Evolutionary conservation across 2,329 filamentous ascomycete species (phyloP), one percentile per base, ranked within the genome.

Genomic region (Botrytis pseudocinerea): DNA sequence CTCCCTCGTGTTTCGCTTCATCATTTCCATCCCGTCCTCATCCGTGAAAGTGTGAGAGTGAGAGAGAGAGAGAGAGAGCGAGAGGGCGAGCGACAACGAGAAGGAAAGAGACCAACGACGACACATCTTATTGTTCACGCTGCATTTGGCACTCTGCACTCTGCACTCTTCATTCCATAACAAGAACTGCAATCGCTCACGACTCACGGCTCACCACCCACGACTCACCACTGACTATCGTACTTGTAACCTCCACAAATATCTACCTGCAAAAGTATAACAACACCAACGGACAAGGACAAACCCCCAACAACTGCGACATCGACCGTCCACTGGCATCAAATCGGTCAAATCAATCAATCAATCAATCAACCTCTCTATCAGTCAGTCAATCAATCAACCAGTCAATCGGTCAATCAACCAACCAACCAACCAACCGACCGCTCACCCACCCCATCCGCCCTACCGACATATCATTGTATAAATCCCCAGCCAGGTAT

Each of bases 1-100:
- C 25, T n/a, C 16, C n/a, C 16, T 44, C 35, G 32, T 42, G 61
- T 63, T 63, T 63, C 61, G 61, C 61, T 63, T 42, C 61, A 44
- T 63, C 16, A 42, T n/a, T 28, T 38, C 28, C 61, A 44, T 63
- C 61, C 61, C 61, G 61, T 63, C 61, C 61, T 44, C 40, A 44
- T 63, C 61, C 61, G 61, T 44, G n/a, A 63, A 63, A 18, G 20
- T n/a, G 32, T 32, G 32, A 32, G 32, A 32, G 32, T 2, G 32
- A 32, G 2, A 62, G 2, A 42, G 51, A 54, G 6, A 54, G 51
- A 28, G 51, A 54, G 48, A 28, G 51, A 60, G 28, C 4, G 18
- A 20, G 32, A 60, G 5, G 0, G 28, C 38, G 32, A 59, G 6
- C 6, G 18, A 46, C 5, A 46, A 8, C 20, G 44, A 25, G 1